Base-by-base conservation (phyloP, 2,329 filamentous ascomycete genomes). In the Ophiostoma australiae region DNA sequence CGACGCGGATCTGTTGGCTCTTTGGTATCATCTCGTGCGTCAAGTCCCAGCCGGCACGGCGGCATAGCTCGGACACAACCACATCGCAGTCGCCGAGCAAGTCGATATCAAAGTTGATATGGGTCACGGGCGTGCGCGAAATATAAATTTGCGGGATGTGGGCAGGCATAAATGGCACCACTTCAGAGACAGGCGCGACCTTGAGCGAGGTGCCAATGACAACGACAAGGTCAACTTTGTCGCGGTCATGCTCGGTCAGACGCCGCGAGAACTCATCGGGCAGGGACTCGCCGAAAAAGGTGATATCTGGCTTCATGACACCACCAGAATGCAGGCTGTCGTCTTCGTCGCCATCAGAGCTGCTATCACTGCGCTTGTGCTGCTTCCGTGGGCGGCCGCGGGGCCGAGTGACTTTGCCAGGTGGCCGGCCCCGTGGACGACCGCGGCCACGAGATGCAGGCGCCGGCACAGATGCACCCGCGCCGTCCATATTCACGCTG, bases 291-390 rank as follows among this genome's bases (percentile, higher is more conserved):
- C 94, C 94, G 77, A 98, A 98, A 83, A 99, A 98, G 67, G 93
- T 98, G 78, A 99, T 98, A 81, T 98, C 94, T 10, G 95, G 95
- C 84, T 91, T 97, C 93, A 97, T 97, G 78, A 97, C 89, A 71
- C 92, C 93, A 67, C 68, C 70, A 2, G 41, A 55, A 4, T 31
- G n/a, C n/a, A 35, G 44, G 70, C 88, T 83, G 73, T 79, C 84
- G 63, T 85, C 83, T 7, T 61, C 66, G 33, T 58, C 70, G 37
- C n/a, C 61, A 20, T 69, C 80, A 78, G 41, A 80, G 76, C 48
- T 80, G 78, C 44, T 81, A 79, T 75, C 81, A 78, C 37, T 35
- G 27, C 67, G 41, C 65, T 78, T 80, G 72, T 80, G 79, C 33
- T 80, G 77, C 48, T 81, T 79, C 39, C 81, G 79, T 75, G 81